Evolutionary conservation across 257 asterid species (phyloP).

Genomic region (Osmanthus fragrans): DNA sequence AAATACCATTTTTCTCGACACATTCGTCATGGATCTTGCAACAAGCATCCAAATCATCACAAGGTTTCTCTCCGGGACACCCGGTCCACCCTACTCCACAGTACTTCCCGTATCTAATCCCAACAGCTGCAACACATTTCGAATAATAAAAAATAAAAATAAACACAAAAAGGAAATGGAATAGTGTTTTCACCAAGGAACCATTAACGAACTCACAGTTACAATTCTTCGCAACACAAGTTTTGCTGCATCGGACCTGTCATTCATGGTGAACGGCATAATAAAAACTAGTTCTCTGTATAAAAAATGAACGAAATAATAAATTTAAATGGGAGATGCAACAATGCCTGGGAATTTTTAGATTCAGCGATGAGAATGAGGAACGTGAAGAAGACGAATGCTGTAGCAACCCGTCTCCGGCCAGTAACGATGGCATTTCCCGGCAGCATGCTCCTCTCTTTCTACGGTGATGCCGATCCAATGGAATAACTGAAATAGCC

Average conservation of each 20-base stretch:
- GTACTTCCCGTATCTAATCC: conserved; percentile 86
- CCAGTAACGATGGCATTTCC: conserved; percentile 27
- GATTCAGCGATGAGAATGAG: conserved; percentile 39
- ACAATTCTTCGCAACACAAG: conserved; percentile 73
- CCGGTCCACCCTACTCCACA: conserved; percentile 48
- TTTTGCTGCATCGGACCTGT: conserved; percentile 67
- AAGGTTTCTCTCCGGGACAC: not conserved
- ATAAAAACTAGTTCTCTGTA: not conserved
- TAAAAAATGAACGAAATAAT: not conserved
- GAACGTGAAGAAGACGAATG: conserved; percentile 35
- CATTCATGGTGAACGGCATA: conserved; percentile 18
- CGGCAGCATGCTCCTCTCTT: conserved; percentile 32
- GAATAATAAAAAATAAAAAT: not conserved
- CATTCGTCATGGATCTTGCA: not conserved
- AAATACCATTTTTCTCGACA: not conserved
- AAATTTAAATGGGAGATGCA: not conserved
- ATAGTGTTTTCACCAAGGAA: not conserved
- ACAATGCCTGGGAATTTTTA: conserved; percentile 48
- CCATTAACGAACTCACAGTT: conserved; percentile 35
- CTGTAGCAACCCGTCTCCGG: conserved; percentile 34
- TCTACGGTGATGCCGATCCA: not conserved
- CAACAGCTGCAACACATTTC: conserved; percentile 50
- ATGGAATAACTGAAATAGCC: conserved; percentile 21
- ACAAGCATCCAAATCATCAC: not conserved
- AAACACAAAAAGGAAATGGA: not conserved